Evolutionary conservation across 306 rosid species (phyloP).

Genomic region (Malus domestica): DNA sequence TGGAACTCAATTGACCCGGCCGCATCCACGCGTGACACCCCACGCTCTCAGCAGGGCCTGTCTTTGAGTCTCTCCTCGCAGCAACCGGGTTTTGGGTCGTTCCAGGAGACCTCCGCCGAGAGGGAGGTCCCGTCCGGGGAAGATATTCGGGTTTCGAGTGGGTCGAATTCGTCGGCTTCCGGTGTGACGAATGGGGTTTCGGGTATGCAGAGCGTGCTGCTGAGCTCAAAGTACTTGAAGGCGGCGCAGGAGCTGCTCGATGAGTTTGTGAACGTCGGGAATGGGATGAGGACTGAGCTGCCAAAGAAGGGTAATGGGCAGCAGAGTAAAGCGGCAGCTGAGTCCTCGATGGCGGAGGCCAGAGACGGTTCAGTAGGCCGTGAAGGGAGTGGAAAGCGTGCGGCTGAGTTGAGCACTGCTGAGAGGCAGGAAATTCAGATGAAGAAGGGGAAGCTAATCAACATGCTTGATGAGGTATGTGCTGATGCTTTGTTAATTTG

Average conservation of each 20-base stretch:
- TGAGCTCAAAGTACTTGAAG: slow-evolving; percentile 81
- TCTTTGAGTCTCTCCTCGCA: slow-evolving; percentile 72
- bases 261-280: slow-evolving; percentile 72
- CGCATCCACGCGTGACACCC: slow-evolving; percentile 59
- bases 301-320: slow-evolving; percentile 33
- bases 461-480: slow-evolving; percentile 91
- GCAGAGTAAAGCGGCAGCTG: slow-evolving; percentile 42
- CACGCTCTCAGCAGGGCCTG: slow-evolving; percentile 71
- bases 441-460: slow-evolving; percentile 86
- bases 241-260: slow-evolving; percentile 85
- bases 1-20: slow-evolving; percentile 57
- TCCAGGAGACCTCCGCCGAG: slow-evolving; percentile 21
- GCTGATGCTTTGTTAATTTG: background rate
- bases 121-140: slow-evolving; percentile 50
- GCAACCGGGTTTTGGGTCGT: slow-evolving; percentile 53
- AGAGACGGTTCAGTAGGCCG: slow-evolving; percentile 48
- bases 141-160: slow-evolving; percentile 51
- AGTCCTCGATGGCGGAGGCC: slow-evolving; percentile 37
- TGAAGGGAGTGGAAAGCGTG: slow-evolving; percentile 42
- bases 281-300: slow-evolving; percentile 42
- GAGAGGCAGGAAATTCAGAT: slow-evolving; percentile 96
- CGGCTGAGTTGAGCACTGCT: slow-evolving; percentile 56
- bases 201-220: slow-evolving; percentile 69
- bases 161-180: slow-evolving; percentile 51
- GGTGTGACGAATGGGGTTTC: slow-evolving; percentile 61